Percentiles rank a stretch among this genome's conserved stretches.
These are phyloP conservation scores for Cercospora janseana DNA, from an alignment of 2,329 filamentous ascomycete genomes.

Conservation along the genomic window DNA sequence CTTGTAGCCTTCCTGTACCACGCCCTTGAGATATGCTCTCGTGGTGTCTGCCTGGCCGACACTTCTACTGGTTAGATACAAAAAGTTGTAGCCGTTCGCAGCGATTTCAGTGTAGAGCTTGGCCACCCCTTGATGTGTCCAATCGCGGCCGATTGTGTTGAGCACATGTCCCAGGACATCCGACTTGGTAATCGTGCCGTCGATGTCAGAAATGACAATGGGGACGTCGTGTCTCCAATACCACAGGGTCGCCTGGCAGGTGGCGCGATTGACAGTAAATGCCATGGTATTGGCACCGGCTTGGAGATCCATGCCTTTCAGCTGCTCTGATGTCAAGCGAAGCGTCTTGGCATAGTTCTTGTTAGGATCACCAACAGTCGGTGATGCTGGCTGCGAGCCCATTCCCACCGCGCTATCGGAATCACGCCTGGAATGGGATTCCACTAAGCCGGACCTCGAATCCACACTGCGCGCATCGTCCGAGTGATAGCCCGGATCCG, in stretches of 20 bases:
- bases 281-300: constrained; percentile 89
- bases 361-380: constrained; percentile 63
- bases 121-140: constrained; percentile 94
- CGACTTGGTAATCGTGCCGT: constrained; percentile 93
- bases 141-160: constrained; percentile 95
- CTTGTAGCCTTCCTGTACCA: constrained; percentile 81
- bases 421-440: constrained; percentile 62
- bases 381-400: constrained; percentile 57
- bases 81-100: constrained; percentile 96
- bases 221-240: constrained; percentile 88
- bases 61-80: constrained; percentile 92
- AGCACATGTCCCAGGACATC: constrained; percentile 71
- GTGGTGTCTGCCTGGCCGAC: constrained; percentile 93
- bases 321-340: constrained; percentile 88
- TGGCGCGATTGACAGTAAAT: constrained; percentile 93
- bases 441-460: constrained; percentile 33
- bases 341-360: constrained; percentile 96
- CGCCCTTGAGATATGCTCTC: constrained; percentile 81
- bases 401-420: constrained; percentile 68
- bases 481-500: constrained; percentile 93
- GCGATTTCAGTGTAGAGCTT: constrained; percentile 96
- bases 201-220: constrained; percentile 97
- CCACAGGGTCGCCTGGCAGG: constrained; percentile 88
- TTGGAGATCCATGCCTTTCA: constrained; percentile 79
- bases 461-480: constrained; percentile 67